A percentile compares a stretch with the other conserved stretches of the same genome.
Evolutionary conservation across 768 basidiomycete species (phyloP).

Genomic region (Fibroporia radiculosa): DNA sequence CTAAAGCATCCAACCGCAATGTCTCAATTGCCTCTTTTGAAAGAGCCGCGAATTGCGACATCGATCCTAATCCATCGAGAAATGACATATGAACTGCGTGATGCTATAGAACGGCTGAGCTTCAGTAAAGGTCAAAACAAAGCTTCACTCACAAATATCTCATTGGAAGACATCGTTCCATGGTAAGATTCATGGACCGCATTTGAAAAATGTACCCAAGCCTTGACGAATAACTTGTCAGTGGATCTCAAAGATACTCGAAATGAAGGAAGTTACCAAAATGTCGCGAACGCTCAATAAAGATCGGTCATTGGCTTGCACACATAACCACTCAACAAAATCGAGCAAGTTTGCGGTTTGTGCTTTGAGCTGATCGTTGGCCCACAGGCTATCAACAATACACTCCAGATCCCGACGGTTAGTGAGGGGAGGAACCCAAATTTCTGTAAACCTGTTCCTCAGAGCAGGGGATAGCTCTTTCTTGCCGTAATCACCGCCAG

Average conservation of each 20-base stretch:
- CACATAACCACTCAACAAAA: conserved; percentile 77
- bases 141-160: conserved; percentile 57
- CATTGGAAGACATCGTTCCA: conserved; percentile 30
- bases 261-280: conserved; percentile 39
- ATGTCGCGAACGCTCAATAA: conserved; percentile 81
- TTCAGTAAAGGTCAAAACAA: not conserved
- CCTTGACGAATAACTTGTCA: conserved; percentile 35
- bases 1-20: conserved; percentile 53
- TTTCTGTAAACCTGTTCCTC: conserved; percentile 96
- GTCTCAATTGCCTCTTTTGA: conserved; percentile 48
- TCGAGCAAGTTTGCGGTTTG: conserved; percentile 62
- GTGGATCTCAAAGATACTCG: not conserved
- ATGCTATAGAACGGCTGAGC: conserved; percentile 40
- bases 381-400: conserved; percentile 72
- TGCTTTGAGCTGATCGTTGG: conserved; percentile 36
- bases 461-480: conserved; percentile 96
- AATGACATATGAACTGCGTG: conserved; percentile 92
- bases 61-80: conserved; percentile 78
- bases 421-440: conserved; percentile 91
- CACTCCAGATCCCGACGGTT: conserved; percentile 64
- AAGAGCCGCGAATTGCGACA: conserved; percentile 65
- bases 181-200: conserved; percentile 29
- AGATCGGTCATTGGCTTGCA: conserved; percentile 50
- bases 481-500: conserved; percentile 98
- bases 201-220: conserved; percentile 91